Evolutionary conservation across 1,284 basidiomycete genomes (phyloP).

Genomic region (Phellinidium pouzarii): DNA sequence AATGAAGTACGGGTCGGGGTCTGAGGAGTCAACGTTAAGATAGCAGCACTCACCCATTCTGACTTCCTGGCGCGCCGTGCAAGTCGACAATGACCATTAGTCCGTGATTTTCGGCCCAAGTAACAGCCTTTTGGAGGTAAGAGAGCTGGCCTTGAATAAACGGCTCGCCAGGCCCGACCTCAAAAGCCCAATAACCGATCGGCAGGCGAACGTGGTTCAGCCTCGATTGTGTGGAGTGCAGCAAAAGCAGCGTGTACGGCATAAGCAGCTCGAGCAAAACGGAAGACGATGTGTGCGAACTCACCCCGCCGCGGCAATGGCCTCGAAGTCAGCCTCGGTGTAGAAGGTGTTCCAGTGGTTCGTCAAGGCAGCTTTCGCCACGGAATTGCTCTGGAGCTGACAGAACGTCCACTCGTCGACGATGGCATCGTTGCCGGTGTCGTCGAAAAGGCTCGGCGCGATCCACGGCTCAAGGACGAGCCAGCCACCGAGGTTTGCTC

Average conservation of each 20-base stretch:
- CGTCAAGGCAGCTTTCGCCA: conserved; percentile 43
- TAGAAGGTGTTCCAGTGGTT: conserved; percentile 81
- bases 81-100: conserved; percentile 81
- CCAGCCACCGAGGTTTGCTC: conserved; percentile 65
- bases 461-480: conserved; percentile 78
- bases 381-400: conserved; percentile 45
- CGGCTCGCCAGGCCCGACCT: conserved; percentile 73
- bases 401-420: conserved; percentile 88
- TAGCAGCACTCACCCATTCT: conserved; percentile 56
- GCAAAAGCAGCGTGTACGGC: conserved; percentile 16
- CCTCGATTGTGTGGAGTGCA: conserved; percentile 29
- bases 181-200: conserved; percentile 91
- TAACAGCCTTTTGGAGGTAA: conserved; percentile 69
- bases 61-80: conserved; percentile 81
- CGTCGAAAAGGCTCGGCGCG: conserved; percentile 79
- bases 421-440: conserved; percentile 60
- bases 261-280: conserved; percentile 16
- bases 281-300: conserved; percentile 19
- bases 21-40: not conserved
- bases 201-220: conserved; percentile 85
- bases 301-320: conserved; percentile 70
- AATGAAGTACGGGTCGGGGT: not conserved
- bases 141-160: conserved; percentile 77
- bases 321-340: conserved; percentile 67
- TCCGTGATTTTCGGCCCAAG: conserved; percentile 71